Evolutionary conservation across 1,284 basidiomycete genomes (phyloP).

Genomic region (Pseudozyma thailandica): DNA sequence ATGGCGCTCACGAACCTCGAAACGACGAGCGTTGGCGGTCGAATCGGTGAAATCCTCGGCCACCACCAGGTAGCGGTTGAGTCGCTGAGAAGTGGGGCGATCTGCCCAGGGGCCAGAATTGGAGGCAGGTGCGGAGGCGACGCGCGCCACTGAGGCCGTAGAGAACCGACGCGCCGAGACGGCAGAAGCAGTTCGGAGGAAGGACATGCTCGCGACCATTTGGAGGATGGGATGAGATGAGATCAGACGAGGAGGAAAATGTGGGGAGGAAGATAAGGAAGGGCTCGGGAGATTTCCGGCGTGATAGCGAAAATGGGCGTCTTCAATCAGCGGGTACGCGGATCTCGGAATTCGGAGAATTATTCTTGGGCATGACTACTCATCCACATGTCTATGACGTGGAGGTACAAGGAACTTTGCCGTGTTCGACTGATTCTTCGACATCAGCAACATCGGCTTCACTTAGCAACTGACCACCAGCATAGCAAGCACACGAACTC

Average conservation of each 20-base stretch:
- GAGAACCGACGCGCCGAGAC: constrained; percentile 7
- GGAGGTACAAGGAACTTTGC: constrained; percentile 11
- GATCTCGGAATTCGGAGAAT: constrained; percentile 11
- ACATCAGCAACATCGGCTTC: neutral
- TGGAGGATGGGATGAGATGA: neutral
- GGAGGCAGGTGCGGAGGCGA: constrained; percentile 10
- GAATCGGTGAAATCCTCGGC: constrained; percentile 48
- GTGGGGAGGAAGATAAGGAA: neutral
- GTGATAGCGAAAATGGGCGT: too few species aligned
- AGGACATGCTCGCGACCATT: constrained; percentile 8
- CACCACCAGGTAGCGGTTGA: constrained; percentile 55
- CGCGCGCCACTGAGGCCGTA: constrained; percentile 1
- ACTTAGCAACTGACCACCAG: neutral
- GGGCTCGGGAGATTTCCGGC: too few species aligned
- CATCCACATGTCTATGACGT: constrained; percentile 27
- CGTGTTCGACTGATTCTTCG: neutral
- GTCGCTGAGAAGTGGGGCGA: constrained; percentile 10
- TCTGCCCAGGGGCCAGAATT: constrained; percentile 43
- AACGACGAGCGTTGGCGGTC: constrained; percentile 44
- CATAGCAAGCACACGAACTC: neutral
- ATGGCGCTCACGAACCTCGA: constrained; percentile 57
- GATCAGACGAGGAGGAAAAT: neutral
- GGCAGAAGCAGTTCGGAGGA: constrained; percentile 4
- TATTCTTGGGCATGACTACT: constrained; percentile 14
- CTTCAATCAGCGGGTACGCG: too few species aligned